Evolutionary conservation across 192 early-diverging fungal species (phyloP), one percentile per base, ranked within the genome.

Genomic region (Thamnidium elegans): DNA sequence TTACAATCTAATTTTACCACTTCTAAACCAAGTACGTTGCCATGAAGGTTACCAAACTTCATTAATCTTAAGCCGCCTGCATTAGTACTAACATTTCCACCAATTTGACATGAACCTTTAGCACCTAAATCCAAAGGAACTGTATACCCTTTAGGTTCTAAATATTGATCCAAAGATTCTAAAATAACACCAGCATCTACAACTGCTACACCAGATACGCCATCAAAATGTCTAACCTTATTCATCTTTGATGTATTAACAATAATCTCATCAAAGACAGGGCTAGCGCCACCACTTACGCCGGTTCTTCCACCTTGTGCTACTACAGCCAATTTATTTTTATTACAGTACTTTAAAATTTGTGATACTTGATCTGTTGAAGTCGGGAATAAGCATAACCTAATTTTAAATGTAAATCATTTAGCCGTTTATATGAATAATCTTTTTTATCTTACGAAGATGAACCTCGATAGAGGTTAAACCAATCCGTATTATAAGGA

Each of bases 241-340:
- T 89, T 91, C 88, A 99, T 90, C 67, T 85, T 83, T 58, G 79
- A 79, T 68, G 88, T 80, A 50, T 81, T 88, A 42, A 99, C 55
- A 45, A 99, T 81, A 45, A 99, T 85, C 74, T 99, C 97, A 65
- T 99, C 97, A 79, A 92, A 89, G 0, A 99, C 94, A 9, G 94
- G 92, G 1, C 95, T 91, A 44, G 89, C 86, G 15, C 96, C 97
- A 54, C 96, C 96, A 44, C 91, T 91, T 13, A 99, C 81, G 17
- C 95, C 94, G 2, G 94, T 99, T 75, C 97, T 99, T 20, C 96
- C 97, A 60, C 97, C 96, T 76, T 99, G 97, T 19, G 97, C 94
- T 7, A 94, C 92, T 14, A 99, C 89, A 0, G 97, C 96, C 15
- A 99, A 70, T n/a, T 71, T 68, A 19, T 91, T 75, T 9, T 81